phyloP scores from a whole-genome alignment of 2,329 filamentous ascomycete species.

The Alternaria sp. region DNA sequence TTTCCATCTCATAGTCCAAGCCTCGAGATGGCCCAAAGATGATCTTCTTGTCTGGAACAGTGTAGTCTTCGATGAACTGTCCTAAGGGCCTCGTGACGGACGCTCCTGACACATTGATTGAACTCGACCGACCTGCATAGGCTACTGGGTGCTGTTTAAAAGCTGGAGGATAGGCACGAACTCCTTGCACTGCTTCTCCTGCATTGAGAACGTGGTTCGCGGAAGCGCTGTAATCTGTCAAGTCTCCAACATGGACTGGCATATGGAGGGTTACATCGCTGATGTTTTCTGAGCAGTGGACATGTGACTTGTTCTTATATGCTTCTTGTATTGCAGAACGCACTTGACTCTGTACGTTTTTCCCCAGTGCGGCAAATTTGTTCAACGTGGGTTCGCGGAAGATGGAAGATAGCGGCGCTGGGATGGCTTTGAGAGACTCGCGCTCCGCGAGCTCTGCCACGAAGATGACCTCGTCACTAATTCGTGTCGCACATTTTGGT shows the following conservation, averaged over 20 bases:
- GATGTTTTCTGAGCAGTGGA: constrained; percentile 42
- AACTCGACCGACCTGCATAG: constrained; percentile 63
- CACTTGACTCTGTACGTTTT: constrained; percentile 51
- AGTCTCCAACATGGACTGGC: constrained; percentile 65
- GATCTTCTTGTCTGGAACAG: constrained; percentile 58
- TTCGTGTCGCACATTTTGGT: constrained; percentile 61
- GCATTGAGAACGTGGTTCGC: constrained; percentile 64
- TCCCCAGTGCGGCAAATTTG: constrained; percentile 59
- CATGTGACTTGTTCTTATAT: constrained; percentile 38
- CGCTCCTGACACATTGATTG: constrained; percentile 60
- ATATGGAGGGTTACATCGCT: constrained; percentile 60
- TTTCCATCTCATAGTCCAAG: constrained; percentile 62
- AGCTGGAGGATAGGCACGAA: constrained; percentile 33
- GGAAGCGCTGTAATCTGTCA: constrained; percentile 66
- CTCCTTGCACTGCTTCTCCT: constrained; percentile 45
- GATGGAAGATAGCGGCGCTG: constrained; percentile 30
- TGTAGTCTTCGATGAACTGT: constrained; percentile 38
- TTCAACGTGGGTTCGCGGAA: constrained; percentile 56
- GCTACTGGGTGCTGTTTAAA: constrained; percentile 55
- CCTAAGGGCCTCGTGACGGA: constrained; percentile 41
- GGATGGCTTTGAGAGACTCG: constrained; percentile 40
- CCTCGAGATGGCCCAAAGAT: constrained; percentile 55
- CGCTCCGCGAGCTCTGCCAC: constrained; percentile 55
- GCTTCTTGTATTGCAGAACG: constrained; percentile 53
- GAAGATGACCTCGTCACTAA: constrained; percentile 63